Percentiles rank a stretch among this genome's conserved stretches.
phyloP scores from a whole-genome alignment of 2,329 filamentous ascomycete genomes.

The Magnaporthiopsis rhizophila region DNA sequence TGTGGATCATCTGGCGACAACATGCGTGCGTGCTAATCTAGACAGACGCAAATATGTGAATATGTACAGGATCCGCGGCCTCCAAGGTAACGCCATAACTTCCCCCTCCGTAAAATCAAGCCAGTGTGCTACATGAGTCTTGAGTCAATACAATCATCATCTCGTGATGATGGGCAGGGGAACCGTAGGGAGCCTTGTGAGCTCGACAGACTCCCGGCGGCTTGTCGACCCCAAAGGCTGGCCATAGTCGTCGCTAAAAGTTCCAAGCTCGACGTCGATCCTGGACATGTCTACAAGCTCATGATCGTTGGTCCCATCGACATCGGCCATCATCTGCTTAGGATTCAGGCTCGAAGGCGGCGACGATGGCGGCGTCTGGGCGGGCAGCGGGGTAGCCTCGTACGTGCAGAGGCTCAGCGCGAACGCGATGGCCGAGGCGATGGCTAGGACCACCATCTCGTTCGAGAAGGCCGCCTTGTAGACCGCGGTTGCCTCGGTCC shows the following conservation, averaged over 20 bases:
- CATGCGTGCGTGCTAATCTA: neutral
- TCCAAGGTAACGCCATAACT: neutral
- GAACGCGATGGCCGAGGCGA: conserved; percentile 11
- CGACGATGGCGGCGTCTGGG: conserved; percentile 8
- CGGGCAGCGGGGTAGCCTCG: conserved; percentile 14
- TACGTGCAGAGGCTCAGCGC: conserved; percentile 15
- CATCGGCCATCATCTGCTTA: conserved; percentile 5
- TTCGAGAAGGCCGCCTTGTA: conserved; percentile 14
- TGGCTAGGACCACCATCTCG: conserved; percentile 13
- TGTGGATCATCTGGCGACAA: neutral
- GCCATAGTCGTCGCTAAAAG: neutral
- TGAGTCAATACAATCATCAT: neutral
- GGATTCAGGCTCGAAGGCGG: neutral
- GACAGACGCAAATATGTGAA: neutral
- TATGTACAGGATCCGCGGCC: neutral
- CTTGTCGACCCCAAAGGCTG: neutral
- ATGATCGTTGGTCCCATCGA: neutral
- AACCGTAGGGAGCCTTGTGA: conserved; percentile 1
- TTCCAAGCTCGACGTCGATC: neutral
- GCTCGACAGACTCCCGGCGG: conserved; percentile 1
- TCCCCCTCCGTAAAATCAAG: neutral
- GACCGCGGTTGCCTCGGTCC: conserved; percentile 10
- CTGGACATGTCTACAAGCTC: neutral
- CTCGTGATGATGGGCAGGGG: conserved; percentile 1
- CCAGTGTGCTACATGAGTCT: neutral